A percentile compares a stretch with the other conserved stretches of the same genome.
These are phyloP conservation scores for Saccharomycopsis malanga DNA, from an alignment of 805 yeast genomes.

Conservation along the genomic window DNA sequence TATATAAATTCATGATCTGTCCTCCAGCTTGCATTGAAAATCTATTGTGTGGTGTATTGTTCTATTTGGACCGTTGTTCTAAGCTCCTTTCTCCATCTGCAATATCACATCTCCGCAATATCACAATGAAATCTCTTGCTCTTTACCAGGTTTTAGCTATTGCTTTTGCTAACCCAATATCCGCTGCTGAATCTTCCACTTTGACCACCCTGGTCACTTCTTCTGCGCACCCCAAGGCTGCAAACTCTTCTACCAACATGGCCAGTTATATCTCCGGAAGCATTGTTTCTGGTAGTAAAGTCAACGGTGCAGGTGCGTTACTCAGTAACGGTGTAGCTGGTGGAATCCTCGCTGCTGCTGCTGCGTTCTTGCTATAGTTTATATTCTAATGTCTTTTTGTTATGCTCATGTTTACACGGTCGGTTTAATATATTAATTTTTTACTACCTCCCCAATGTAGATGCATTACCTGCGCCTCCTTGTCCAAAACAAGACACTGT, in stretches of 20 bases:
- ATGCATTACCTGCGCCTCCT: background rate
- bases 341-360: background rate
- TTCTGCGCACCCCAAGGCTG: background rate
- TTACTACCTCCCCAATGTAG: too few species aligned
- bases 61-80: too few species aligned
- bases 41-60: too few species aligned
- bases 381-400: background rate
- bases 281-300: slow-evolving; percentile 11
- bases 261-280: slow-evolving; percentile 9
- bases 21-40: too few species aligned
- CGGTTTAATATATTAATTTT: background rate
- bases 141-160: background rate
- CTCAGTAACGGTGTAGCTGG: background rate
- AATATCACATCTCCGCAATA: too few species aligned
- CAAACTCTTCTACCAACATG: background rate
- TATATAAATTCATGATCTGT: too few species aligned
- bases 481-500: too few species aligned
- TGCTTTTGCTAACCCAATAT: background rate
- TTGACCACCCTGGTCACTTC: slow-evolving; percentile 10
- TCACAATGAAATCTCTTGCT: too few species aligned
- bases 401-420: background rate
- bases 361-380: slow-evolving; percentile 1
- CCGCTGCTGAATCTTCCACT: background rate
- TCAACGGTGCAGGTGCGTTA: background rate
- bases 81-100: too few species aligned